Percentiles rank a stretch among this genome's conserved stretches.
Conservation (phyloP, 495 filamentous ascomycete genomes). For the Penicillium paxilli region DNA sequence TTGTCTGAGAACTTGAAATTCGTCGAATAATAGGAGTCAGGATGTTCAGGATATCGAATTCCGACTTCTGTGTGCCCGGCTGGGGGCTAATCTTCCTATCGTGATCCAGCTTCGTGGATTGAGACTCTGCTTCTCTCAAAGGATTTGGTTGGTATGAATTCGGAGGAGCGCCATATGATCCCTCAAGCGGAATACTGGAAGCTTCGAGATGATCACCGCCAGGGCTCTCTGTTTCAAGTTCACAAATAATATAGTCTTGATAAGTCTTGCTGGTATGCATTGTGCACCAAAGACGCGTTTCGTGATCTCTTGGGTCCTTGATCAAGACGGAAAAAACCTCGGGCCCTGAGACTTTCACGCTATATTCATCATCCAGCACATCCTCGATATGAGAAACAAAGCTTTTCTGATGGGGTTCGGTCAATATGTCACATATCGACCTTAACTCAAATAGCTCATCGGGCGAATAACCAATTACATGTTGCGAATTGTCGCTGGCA, state of each 20-base stretch:
- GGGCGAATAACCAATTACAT: constrained; percentile 73
- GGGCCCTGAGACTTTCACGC: constrained; percentile 67
- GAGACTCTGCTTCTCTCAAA: no score
- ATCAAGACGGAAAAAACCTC: constrained; percentile 80
- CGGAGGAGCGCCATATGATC: no score
- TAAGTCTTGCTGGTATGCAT: constrained; percentile 69
- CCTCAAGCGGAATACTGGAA: background rate
- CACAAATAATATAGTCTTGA: constrained; percentile 70
- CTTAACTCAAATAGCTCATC: constrained; percentile 71
- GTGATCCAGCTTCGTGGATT: no score
- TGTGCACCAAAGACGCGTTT: constrained; percentile 77
- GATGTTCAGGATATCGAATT: constrained; percentile 82
- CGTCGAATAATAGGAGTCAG: constrained; percentile 85
- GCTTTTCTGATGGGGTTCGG: constrained; percentile 70
- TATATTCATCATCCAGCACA: constrained; percentile 63
- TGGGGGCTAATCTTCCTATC: no score
- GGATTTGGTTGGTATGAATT: background rate
- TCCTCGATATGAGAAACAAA: constrained; percentile 77
- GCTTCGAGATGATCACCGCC: background rate
- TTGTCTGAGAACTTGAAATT: constrained; percentile 64
- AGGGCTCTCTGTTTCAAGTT: constrained; percentile 75
- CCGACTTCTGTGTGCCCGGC: background rate
- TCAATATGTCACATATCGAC: constrained; percentile 72
- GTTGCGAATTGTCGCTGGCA: constrained; percentile 78
- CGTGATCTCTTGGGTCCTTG: constrained; percentile 42